Evolutionary conservation across 345 rosid species (phyloP).

Genomic region (Gossypium longicalyx): DNA sequence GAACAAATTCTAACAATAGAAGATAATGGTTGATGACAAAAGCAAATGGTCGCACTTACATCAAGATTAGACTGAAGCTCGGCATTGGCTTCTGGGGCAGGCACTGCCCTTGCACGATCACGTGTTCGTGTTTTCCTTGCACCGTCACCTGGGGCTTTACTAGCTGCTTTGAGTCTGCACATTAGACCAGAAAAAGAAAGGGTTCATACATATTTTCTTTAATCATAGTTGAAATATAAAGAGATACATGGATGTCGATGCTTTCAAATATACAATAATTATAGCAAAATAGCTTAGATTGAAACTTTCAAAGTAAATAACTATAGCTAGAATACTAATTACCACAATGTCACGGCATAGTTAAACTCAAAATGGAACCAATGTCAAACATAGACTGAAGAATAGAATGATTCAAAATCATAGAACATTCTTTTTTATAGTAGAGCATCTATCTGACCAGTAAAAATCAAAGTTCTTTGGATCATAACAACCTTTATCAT

Average conservation of each 20-base stretch:
- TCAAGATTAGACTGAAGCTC: constrained; percentile 86
- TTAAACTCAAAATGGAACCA: not conserved
- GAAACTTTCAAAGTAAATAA: not conserved
- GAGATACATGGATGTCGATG: not conserved
- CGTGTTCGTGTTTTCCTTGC: constrained; percentile 62
- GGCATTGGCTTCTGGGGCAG: constrained; percentile 94
- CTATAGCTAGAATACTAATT: not conserved
- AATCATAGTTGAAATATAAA: constrained; percentile 10
- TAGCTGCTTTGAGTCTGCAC: constrained; percentile 62
- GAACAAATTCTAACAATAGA: not conserved
- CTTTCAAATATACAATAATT: not conserved
- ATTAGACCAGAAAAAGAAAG: not conserved
- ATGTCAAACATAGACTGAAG: not conserved
- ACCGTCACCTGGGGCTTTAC: constrained; percentile 68
- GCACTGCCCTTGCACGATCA: constrained; percentile 60
- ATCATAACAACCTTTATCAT: not conserved
- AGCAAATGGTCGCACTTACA: constrained; percentile 39
- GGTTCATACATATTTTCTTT: not conserved
- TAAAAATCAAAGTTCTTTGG: not conserved
- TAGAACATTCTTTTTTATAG: not conserved
- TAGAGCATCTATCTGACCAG: not conserved
- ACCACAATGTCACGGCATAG: not conserved
- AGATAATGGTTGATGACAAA: not conserved
- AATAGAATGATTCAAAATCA: not conserved
- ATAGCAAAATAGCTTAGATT: not conserved